Evolutionary conservation across 306 rosid species (phyloP).

Genomic region (Castanea crenata): DNA sequence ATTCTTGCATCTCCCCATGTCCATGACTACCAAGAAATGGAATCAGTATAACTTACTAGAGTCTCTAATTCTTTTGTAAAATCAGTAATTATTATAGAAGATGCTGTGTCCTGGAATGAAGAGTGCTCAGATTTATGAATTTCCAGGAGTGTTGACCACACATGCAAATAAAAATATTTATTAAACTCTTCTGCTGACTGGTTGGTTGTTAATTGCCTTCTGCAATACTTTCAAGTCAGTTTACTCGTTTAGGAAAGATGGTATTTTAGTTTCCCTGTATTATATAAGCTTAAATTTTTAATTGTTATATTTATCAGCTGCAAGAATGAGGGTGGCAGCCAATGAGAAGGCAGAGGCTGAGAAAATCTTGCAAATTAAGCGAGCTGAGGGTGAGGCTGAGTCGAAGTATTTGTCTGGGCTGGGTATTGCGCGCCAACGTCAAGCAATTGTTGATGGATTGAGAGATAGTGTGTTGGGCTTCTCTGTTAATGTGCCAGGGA

Average conservation of each 20-base stretch:
- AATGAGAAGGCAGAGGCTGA: slow-evolving; percentile 96
- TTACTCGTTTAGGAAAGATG: not conserved
- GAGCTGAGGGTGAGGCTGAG: slow-evolving; percentile 97
- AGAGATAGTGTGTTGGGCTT: slow-evolving; percentile 92
- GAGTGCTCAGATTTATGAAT: not conserved
- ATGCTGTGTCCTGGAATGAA: not conserved
- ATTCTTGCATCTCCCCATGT: not conserved
- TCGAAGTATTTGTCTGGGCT: slow-evolving; percentile 82
- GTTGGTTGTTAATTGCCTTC: not conserved
- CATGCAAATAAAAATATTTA: not conserved
- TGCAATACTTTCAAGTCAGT: not conserved
- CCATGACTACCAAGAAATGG: not conserved
- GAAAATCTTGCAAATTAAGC: slow-evolving; percentile 80
- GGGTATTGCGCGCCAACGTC: slow-evolving; percentile 95
- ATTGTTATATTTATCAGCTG: slow-evolving; percentile 47
- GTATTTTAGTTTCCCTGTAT: not conserved
- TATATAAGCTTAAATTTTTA: not conserved
- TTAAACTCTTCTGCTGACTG: not conserved
- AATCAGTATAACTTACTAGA: not conserved
- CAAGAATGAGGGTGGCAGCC: slow-evolving; percentile 86
- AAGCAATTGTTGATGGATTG: slow-evolving; percentile 92
- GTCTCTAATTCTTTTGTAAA: not conserved
- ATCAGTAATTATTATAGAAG: not conserved
- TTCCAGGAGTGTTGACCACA: not conserved
- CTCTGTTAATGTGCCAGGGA: slow-evolving; percentile 88